These are phyloP conservation scores for Dichotomocladium elegans DNA, from an alignment of 371 early-diverging fungal genomes.

Conservation along the genomic window DNA sequence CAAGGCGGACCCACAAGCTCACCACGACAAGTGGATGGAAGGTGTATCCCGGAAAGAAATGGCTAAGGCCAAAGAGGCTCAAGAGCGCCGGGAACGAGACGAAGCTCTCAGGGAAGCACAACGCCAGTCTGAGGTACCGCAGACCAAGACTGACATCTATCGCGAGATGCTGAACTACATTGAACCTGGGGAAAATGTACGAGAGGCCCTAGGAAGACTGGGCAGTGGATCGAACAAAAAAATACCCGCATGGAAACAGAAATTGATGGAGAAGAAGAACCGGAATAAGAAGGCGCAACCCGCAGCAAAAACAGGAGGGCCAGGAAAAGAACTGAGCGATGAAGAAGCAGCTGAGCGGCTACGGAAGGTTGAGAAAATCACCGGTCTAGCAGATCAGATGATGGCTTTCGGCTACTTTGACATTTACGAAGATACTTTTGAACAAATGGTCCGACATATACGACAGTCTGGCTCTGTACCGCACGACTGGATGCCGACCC, in stretches of 20 bases:
- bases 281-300: slow-evolving; percentile 34
- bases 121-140: slow-evolving; percentile 37
- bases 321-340: no score
- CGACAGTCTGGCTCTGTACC: slow-evolving; percentile 59
- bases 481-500: slow-evolving; percentile 60
- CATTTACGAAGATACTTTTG: slow-evolving; percentile 75
- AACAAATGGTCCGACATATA: slow-evolving; percentile 67
- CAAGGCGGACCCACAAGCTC: slow-evolving; percentile 75
- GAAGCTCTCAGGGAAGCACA: slow-evolving; percentile 52
- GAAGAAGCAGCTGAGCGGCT: slow-evolving; percentile 44
- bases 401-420: slow-evolving; percentile 70
- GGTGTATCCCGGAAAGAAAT: slow-evolving; percentile 79
- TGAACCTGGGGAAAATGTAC: slow-evolving; percentile 69
- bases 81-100: slow-evolving; percentile 50
- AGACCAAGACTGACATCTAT: slow-evolving; percentile 54
- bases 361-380: slow-evolving; percentile 59
- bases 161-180: slow-evolving; percentile 60
- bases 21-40: slow-evolving; percentile 89
- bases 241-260: slow-evolving; percentile 48
- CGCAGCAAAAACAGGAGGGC: background rate
- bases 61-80: slow-evolving; percentile 66
- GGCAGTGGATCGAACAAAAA: slow-evolving; percentile 54
- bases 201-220: slow-evolving; percentile 61
- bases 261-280: slow-evolving; percentile 58
- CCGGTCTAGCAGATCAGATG: slow-evolving; percentile 71